Conservation (phyloP, 225 moss, liverwort and hornwort species). For the Sphagnum contortum region DNA sequence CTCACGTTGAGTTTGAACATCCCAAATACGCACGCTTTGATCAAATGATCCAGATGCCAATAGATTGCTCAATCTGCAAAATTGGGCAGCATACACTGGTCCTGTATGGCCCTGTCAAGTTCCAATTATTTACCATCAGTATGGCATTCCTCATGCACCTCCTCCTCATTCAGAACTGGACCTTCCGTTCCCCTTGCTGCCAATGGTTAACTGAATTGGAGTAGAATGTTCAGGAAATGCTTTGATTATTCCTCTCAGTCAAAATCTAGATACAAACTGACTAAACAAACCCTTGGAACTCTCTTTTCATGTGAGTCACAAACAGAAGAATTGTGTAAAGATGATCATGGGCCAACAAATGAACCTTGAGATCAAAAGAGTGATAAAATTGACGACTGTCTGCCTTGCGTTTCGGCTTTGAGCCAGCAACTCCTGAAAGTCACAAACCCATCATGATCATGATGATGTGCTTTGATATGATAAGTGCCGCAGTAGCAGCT, state of each 20-base stretch:
- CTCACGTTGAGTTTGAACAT: constrained; percentile 80
- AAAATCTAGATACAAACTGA: no score
- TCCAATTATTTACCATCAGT: neutral
- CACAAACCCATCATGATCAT: neutral
- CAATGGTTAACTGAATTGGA: no score
- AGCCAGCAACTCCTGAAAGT: constrained; percentile 52
- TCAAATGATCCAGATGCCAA: constrained; percentile 93
- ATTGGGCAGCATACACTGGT: constrained; percentile 87
- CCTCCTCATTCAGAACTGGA: no score
- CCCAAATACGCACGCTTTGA: constrained; percentile 85
- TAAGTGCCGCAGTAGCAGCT: no score
- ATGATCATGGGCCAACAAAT: no score
- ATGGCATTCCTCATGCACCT: neutral
- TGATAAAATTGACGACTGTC: constrained; percentile 81
- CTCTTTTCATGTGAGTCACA: no score
- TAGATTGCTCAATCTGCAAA: constrained; percentile 67
- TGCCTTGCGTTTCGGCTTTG: constrained; percentile 67
- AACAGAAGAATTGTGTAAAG: no score
- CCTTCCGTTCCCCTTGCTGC: no score
- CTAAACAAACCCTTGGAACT: no score
- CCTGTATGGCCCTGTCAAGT: constrained; percentile 75
- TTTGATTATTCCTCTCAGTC: no score
- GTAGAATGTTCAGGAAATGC: no score
- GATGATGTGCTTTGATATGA: no score
- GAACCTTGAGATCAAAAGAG: constrained; percentile 79